Evolutionary conservation across 2,329 filamentous ascomycete species (phyloP).

Genomic region (Pyricularia sp.): DNA sequence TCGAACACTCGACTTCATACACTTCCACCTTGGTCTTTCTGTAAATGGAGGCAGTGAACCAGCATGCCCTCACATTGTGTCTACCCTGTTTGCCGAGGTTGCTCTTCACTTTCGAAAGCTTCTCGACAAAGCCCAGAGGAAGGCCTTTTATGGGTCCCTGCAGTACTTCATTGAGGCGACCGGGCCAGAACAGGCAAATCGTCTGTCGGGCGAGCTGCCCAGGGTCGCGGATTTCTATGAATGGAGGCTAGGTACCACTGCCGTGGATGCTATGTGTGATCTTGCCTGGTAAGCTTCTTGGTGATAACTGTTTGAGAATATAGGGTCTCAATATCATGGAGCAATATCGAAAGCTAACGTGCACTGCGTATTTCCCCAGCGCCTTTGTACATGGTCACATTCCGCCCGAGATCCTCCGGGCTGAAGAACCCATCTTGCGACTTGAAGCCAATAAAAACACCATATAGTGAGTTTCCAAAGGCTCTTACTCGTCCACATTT

Average conservation of each 20-base stretch:
- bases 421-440: neutral
- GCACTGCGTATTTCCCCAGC: neutral
- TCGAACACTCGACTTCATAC: conserved; percentile 4
- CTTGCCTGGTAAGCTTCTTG: conserved; percentile 1
- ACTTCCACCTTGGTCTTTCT: conserved; percentile 1
- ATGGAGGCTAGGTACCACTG: conserved; percentile 5
- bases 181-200: conserved; percentile 4
- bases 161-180: conserved; percentile 6
- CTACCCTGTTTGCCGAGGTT: conserved; percentile 2
- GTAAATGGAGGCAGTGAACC: neutral
- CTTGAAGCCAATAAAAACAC: conserved; percentile 7
- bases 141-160: conserved; percentile 1
- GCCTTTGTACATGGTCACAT: neutral
- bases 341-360: neutral
- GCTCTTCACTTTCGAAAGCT: conserved; percentile 1
- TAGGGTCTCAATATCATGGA: neutral
- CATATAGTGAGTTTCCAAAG: neutral
- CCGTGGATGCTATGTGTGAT: conserved; percentile 5
- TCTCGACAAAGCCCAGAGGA: neutral
- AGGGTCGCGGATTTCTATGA: conserved; percentile 3
- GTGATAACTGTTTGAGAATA: neutral
- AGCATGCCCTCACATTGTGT: neutral
- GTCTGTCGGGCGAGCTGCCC: conserved; percentile 3
- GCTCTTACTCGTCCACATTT: neutral
- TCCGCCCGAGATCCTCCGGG: conserved; percentile 1